A percentile compares a stretch with the other conserved stretches of the same genome.
These are phyloP conservation scores for Fusarium pininemorale DNA, from an alignment of 2,329 filamentous ascomycete genomes.

Conservation along the genomic window DNA sequence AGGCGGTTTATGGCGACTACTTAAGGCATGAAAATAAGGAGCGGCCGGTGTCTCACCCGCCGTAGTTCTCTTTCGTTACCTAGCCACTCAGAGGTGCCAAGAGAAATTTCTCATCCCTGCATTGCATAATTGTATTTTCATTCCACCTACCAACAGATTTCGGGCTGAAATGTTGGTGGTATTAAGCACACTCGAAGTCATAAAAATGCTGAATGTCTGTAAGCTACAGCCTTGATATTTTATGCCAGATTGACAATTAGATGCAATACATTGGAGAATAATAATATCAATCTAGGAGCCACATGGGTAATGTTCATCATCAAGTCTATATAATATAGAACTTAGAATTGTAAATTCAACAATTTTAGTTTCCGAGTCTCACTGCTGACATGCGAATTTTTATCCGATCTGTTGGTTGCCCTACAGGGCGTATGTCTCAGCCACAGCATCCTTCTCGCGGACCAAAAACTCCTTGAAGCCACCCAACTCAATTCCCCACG, in stretches of 20 bases:
- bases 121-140: not conserved
- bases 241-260: too few relatives aligned
- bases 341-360: fast-evolving
- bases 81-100: fast-evolving
- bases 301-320: not conserved
- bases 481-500: not conserved
- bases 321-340: fast-evolving
- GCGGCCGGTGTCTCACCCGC: not conserved
- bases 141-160: not conserved
- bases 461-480: not conserved
- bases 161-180: fast-evolving
- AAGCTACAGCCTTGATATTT: fast-evolving
- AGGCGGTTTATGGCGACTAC: not conserved
- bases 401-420: not conserved
- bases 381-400: too few relatives aligned
- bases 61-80: not conserved
- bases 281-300: too few relatives aligned
- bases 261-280: too few relatives aligned
- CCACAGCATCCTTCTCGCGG: not conserved
- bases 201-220: too few relatives aligned
- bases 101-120: not conserved
- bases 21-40: not conserved
- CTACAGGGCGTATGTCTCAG: not conserved
- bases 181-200: too few relatives aligned
- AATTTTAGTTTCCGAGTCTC: fast-evolving